Evolutionary conservation across 371 early-diverging fungal genomes (phyloP).

Genomic region (Mucor circinelloides): DNA sequence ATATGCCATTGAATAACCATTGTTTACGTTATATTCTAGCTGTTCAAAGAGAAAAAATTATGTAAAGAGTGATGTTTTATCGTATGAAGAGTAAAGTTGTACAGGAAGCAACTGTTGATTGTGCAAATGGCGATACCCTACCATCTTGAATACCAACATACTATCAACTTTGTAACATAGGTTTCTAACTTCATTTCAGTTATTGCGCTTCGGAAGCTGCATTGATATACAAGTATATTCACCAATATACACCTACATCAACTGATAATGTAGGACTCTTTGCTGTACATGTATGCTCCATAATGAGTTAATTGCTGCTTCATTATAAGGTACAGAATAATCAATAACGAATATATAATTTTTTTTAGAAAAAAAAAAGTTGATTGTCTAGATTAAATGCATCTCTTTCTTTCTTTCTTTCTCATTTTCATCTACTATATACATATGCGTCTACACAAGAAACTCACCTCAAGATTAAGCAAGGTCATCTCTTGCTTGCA

Average conservation of each 20-base stretch:
- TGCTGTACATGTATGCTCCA: not conserved
- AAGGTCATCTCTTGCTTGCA: not conserved
- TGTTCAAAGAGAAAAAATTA: no score
- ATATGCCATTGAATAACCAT: no score
- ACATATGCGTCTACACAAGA: not conserved
- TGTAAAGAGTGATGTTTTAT: no score
- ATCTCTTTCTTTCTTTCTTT: not conserved
- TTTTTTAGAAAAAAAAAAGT: not conserved
- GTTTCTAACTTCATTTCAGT: no score
- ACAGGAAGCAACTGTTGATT: no score
- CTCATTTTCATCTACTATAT: not conserved
- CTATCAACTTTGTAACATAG: no score
- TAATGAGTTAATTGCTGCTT: not conserved
- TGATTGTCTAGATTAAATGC: not conserved
- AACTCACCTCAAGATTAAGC: not conserved
- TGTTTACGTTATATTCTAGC: no score
- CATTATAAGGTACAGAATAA: not conserved
- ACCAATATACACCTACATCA: not conserved
- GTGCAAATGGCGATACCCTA: no score
- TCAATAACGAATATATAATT: not conserved
- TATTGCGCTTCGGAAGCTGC: no score
- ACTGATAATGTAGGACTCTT: not conserved
- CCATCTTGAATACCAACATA: no score
- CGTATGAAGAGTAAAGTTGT: no score
- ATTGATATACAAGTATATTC: not conserved